These are phyloP conservation scores for Lentinula sp. DNA, from an alignment of 768 basidiomycete species.

Conservation along the genomic window DNA sequence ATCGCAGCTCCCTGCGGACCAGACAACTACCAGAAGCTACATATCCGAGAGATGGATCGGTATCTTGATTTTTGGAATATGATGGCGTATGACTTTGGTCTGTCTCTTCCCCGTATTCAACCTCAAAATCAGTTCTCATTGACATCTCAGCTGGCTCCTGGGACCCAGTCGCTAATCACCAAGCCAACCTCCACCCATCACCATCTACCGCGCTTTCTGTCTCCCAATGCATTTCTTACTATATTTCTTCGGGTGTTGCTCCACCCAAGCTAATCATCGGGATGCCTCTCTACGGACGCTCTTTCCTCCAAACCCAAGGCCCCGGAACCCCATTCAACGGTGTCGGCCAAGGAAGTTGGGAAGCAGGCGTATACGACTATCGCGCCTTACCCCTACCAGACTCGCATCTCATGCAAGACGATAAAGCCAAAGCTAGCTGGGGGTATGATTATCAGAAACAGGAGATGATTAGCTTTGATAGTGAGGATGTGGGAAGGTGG, in stretches of 20 bases:
- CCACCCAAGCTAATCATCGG: constrained; percentile 83
- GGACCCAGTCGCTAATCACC: constrained; percentile 69
- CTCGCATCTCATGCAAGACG: constrained; percentile 60
- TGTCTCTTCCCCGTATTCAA: constrained; percentile 13
- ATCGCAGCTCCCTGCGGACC: constrained; percentile 93
- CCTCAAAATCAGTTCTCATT: background rate
- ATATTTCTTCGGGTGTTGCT: constrained; percentile 62
- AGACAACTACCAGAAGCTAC: constrained; percentile 75
- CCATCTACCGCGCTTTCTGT: constrained; percentile 59
- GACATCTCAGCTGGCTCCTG: constrained; percentile 60
- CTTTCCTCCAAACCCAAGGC: constrained; percentile 81
- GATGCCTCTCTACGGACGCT: constrained; percentile 89
- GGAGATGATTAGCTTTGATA: constrained; percentile 85
- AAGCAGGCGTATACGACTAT: constrained; percentile 89
- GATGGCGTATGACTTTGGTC: constrained; percentile 89
- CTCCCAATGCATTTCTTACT: constrained; percentile 63
- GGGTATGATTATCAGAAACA: constrained; percentile 65
- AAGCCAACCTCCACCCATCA: constrained; percentile 77
- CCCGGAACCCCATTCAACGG: constrained; percentile 78
- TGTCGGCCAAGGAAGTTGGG: constrained; percentile 87
- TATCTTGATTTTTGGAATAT: constrained; percentile 95
- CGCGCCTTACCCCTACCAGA: constrained; percentile 79
- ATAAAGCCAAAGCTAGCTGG: constrained; percentile 72
- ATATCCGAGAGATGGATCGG: constrained; percentile 78
- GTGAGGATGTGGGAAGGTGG: constrained; percentile 56